These are phyloP conservation scores for Parathielavia appendiculata DNA, from an alignment of 495 filamentous ascomycete species.

Conservation along the genomic window DNA sequence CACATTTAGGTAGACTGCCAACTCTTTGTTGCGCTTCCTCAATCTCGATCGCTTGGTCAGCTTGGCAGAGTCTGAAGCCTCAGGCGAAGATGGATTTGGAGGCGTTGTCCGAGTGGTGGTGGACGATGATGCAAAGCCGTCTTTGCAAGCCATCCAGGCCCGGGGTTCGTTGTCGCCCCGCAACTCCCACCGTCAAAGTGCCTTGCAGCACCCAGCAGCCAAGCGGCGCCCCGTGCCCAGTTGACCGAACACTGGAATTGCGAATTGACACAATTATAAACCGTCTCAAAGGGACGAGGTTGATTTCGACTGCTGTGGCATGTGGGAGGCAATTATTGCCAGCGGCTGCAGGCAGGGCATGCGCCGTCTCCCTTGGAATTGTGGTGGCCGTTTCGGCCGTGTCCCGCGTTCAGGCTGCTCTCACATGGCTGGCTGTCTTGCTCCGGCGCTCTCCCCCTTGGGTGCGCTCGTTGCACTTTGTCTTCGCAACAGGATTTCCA, in stretches of 20 bases:
- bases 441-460: constrained; percentile 16
- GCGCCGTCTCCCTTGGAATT: neutral
- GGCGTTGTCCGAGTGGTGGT: neutral
- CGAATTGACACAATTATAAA: constrained; percentile 27
- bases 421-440: constrained; percentile 12
- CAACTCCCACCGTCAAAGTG: too few relatives aligned
- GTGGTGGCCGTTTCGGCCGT: constrained; percentile 5
- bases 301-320: constrained; percentile 16
- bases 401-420: constrained; percentile 2
- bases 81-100: neutral
- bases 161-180: constrained; percentile 2
- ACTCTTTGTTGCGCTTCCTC: neutral
- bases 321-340: constrained; percentile 14
- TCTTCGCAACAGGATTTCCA: constrained; percentile 20
- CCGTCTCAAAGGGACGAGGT: constrained; percentile 17
- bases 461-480: constrained; percentile 13
- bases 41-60: neutral
- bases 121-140: neutral
- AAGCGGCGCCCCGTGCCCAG: constrained; percentile 7
- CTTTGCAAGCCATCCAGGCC: neutral
- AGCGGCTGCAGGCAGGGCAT: neutral
- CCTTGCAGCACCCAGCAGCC: too few relatives aligned
- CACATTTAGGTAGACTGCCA: neutral
- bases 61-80: neutral
- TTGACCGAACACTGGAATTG: constrained; percentile 17